Evolutionary conservation across 78 protist species (phyloP).

Genomic region (Dictyostelium citrinum): DNA sequence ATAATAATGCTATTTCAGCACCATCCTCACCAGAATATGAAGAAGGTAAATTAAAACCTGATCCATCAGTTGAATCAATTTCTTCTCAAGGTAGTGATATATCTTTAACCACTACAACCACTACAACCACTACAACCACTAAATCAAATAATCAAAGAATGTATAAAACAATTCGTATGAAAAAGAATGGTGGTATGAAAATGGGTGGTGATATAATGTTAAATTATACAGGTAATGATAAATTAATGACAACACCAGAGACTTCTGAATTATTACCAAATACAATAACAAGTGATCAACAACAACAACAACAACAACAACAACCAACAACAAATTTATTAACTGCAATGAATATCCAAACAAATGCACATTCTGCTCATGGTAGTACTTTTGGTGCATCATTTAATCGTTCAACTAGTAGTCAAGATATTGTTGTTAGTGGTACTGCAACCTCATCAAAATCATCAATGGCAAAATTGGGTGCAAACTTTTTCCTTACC

Average conservation of each 20-base stretch:
- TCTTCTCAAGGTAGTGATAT: constrained; percentile 23
- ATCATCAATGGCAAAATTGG: neutral
- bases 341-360: neutral
- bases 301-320: neutral
- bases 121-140: neutral
- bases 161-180: constrained; percentile 61
- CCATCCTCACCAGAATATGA: neutral
- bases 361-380: neutral
- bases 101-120: neutral
- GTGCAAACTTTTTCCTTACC: neutral
- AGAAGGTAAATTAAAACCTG: constrained; percentile 19
- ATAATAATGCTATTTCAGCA: neutral
- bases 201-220: constrained; percentile 41
- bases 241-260: constrained; percentile 9
- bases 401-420: neutral
- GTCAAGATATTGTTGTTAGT: neutral
- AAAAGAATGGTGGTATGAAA: constrained; percentile 5
- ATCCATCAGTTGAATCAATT: constrained; percentile 22
- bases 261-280: neutral
- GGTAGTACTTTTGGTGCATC: neutral
- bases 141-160: neutral
- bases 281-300: too few relatives aligned
- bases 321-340: neutral
- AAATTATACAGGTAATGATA: neutral
- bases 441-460: neutral